Conservation (phyloP, 495 filamentous ascomycete genomes). For the Penicillium cosmopolitanum region DNA sequence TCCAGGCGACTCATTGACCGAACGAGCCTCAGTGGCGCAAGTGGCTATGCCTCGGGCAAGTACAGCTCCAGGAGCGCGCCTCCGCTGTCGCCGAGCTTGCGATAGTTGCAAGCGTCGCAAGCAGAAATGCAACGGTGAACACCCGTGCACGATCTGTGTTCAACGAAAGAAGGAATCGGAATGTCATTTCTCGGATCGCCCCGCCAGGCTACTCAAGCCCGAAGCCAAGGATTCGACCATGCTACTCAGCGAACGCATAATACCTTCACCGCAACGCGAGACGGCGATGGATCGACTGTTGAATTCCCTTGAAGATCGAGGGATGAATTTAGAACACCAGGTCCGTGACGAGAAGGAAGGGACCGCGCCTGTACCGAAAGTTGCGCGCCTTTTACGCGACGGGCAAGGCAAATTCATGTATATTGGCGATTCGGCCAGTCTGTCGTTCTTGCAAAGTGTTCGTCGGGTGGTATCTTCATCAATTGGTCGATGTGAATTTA, state of each 20-base stretch:
- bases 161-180: slow-evolving; percentile 57
- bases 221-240: slow-evolving; percentile 40
- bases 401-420: slow-evolving; percentile 63
- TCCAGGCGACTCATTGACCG: slow-evolving; percentile 9
- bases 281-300: slow-evolving; percentile 47
- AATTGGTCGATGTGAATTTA: slow-evolving; percentile 67
- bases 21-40: slow-evolving; percentile 13
- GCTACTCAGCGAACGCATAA: slow-evolving; percentile 44
- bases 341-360: slow-evolving; percentile 43
- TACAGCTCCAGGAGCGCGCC: slow-evolving; percentile 38
- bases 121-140: slow-evolving; percentile 77
- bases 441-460: slow-evolving; percentile 72
- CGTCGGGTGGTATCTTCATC: slow-evolving; percentile 72
- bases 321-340: slow-evolving; percentile 40
- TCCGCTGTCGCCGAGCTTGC: slow-evolving; percentile 59
- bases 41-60: slow-evolving; percentile 43
- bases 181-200: slow-evolving; percentile 50
- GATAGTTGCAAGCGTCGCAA: slow-evolving; percentile 79
- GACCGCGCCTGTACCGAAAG: slow-evolving; percentile 45
- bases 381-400: slow-evolving; percentile 57
- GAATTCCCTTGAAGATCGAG: slow-evolving; percentile 43
- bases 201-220: slow-evolving; percentile 42
- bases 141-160: slow-evolving; percentile 69
- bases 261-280: slow-evolving; percentile 38
- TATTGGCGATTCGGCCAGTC: slow-evolving; percentile 72